These are phyloP conservation scores for Geum urbanum DNA, from an alignment of 306 rosid species.

Conservation along the genomic window DNA sequence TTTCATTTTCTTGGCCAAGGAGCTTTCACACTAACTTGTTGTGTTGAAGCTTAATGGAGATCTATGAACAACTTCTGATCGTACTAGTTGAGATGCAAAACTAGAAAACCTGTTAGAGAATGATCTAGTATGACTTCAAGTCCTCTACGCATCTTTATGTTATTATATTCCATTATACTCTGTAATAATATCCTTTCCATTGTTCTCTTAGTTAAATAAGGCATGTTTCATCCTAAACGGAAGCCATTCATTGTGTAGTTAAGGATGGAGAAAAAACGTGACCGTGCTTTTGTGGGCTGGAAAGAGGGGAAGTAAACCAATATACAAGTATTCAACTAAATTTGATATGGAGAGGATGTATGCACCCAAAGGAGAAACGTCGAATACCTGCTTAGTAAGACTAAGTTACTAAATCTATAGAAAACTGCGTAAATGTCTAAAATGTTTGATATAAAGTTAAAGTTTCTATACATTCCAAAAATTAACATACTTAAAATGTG, in stretches of 20 bases:
- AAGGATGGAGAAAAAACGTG: constrained; percentile 85
- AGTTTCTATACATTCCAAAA: not conserved
- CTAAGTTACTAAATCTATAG: constrained; percentile 18
- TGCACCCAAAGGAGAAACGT: constrained; percentile 93
- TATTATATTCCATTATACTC: too few species aligned
- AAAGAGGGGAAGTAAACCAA: constrained; percentile 97
- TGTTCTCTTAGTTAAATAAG: not conserved
- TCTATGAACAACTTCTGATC: too few species aligned
- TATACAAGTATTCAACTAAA: constrained; percentile 93
- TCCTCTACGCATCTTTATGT: constrained; percentile 16
- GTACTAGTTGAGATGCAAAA: constrained; percentile 99
- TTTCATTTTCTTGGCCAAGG: too few species aligned
- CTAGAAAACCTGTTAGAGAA: constrained; percentile 94
- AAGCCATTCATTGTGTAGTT: constrained; percentile 50
- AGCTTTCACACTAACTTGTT: too few species aligned
- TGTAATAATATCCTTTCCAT: constrained; percentile 16
- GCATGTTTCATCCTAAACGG: constrained; percentile 17
- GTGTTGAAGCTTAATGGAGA: too few species aligned
- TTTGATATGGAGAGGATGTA: constrained; percentile 91
- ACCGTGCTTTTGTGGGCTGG: constrained; percentile 84
- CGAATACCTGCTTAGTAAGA: constrained; percentile 97
- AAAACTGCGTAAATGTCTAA: too few species aligned
- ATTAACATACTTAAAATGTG: not conserved
- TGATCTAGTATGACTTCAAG: constrained; percentile 64
- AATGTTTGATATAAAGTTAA: too few species aligned